Base-by-base conservation (phyloP, 495 filamentous ascomycete species). In the Chaetomium tenue region DNA sequence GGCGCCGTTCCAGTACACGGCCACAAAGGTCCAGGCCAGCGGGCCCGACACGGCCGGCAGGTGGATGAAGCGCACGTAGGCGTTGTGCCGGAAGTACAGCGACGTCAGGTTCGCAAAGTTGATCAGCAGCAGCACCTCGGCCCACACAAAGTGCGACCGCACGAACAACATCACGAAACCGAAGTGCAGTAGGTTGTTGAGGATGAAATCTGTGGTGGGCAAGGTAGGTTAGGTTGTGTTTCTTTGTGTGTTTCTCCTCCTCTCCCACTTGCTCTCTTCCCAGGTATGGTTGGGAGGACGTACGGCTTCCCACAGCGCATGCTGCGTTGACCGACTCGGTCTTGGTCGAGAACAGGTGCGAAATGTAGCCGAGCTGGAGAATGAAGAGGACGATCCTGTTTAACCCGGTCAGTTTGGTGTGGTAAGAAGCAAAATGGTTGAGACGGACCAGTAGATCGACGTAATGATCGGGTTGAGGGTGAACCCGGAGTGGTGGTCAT, bases 1-100 rank as follows among this genome's bases (percentile, higher is more conserved):
- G 6, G 92, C 90, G 5, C 92, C 92, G 66, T 91, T 89, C 89
- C 90, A 95, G 78, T 91, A 91, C 39, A 96, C 77, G 40, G 90
- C 88, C 37, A 92, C 87, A 66, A 92, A 87, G 0, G 87, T 89
- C 88, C 90, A 97, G 6, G 91, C 91, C 61, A 93, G 78, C 5
- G 92, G 92, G 12, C 88, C 89, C 9, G 88, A 86, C 12, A 93
- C 84, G 51, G 85, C 87, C 3, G 91, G 83, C 13, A 86, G 73
- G 73, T 96, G 92, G 66, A 94, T 88, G 61, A 88, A 82, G 25
- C 84, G 81, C 4, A 88, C 86, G 25, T 87, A 85, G 0, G 80
- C 79, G 23, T 77, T 79, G 78, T 94, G 85, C 25, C 89, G 88
- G 87, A 92, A 91, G 79, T 95, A 96, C 16, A 91, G 82, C 8